Percentiles rank a stretch among this genome's conserved stretches.
These are phyloP conservation scores for Termitomyces titanicus DNA, from an alignment of 768 basidiomycete genomes.

Conservation along the genomic window DNA sequence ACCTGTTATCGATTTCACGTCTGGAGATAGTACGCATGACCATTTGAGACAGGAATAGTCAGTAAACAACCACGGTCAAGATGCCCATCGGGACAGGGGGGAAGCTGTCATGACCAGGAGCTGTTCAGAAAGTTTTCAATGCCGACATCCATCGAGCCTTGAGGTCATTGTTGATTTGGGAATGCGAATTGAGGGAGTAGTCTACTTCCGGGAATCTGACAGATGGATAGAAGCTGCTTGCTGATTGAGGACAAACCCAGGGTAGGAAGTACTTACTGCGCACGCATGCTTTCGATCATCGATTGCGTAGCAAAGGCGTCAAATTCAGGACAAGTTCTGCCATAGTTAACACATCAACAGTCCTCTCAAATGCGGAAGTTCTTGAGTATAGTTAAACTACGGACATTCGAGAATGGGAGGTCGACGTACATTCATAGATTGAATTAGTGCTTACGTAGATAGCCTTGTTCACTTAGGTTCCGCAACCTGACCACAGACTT, in stretches of 20 bases:
- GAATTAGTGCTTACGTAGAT: not conserved
- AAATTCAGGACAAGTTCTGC: not conserved
- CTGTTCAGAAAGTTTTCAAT: not conserved
- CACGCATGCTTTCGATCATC: not conserved
- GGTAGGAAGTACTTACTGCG: not conserved
- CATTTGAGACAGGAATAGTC: not conserved
- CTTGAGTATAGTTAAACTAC: not conserved
- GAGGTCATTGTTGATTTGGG: not conserved
- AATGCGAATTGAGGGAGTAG: not conserved
- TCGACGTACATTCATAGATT: not conserved
- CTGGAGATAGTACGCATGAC: not conserved
- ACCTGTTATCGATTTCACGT: not conserved
- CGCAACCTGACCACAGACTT: constrained; percentile 52
- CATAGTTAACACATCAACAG: not conserved
- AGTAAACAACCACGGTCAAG: too few relatives aligned
- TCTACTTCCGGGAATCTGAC: constrained; percentile 42
- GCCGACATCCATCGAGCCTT: not conserved
- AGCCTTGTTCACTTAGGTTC: constrained; percentile 22
- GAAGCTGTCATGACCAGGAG: not conserved
- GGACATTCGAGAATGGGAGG: not conserved
- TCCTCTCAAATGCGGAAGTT: not conserved
- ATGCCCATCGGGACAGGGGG: constrained; percentile 5
- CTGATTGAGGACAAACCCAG: not conserved
- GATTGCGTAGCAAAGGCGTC: too few relatives aligned
- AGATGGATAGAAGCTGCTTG: not conserved